These are phyloP conservation scores for Alnus rubra DNA, from an alignment of 306 rosid species.

Conservation along the genomic window DNA sequence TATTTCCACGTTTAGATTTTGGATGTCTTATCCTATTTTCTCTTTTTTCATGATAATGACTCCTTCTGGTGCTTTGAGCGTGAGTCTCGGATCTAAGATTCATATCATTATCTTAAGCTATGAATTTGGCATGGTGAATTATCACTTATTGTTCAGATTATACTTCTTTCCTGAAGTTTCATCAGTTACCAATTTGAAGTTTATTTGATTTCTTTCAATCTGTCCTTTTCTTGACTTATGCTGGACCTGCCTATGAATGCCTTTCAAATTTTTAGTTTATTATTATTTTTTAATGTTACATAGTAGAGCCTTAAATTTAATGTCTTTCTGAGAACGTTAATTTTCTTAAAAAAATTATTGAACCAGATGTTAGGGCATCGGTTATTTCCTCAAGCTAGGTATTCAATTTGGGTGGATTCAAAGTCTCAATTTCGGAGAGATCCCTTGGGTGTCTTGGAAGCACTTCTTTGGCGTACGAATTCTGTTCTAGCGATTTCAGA, in stretches of 20 bases:
- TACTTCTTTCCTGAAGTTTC: neutral
- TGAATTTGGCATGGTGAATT: neutral
- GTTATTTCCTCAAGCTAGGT: conserved; percentile 81
- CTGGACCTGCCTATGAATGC: neutral
- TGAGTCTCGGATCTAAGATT: neutral
- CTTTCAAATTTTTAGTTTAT: neutral
- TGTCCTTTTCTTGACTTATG: neutral
- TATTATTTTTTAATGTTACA: neutral
- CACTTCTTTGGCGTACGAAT: conserved; percentile 83
- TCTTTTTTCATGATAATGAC: neutral
- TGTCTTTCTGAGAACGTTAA: conserved; percentile 11
- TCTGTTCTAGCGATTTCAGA: conserved; percentile 86
- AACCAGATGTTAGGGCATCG: conserved; percentile 88
- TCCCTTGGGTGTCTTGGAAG: conserved; percentile 88
- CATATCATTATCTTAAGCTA: neutral
- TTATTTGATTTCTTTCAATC: neutral
- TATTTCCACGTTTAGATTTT: neutral
- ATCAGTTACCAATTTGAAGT: neutral
- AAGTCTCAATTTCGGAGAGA: conserved; percentile 95
- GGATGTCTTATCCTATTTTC: neutral
- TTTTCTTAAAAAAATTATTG: neutral
- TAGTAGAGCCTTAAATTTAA: neutral
- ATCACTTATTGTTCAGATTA: neutral
- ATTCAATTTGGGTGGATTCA: conserved; percentile 96
- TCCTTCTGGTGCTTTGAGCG: neutral